These are phyloP conservation scores for Phyllosticta ampelicida DNA, from an alignment of 2,329 filamentous ascomycete genomes.

Conservation along the genomic window DNA sequence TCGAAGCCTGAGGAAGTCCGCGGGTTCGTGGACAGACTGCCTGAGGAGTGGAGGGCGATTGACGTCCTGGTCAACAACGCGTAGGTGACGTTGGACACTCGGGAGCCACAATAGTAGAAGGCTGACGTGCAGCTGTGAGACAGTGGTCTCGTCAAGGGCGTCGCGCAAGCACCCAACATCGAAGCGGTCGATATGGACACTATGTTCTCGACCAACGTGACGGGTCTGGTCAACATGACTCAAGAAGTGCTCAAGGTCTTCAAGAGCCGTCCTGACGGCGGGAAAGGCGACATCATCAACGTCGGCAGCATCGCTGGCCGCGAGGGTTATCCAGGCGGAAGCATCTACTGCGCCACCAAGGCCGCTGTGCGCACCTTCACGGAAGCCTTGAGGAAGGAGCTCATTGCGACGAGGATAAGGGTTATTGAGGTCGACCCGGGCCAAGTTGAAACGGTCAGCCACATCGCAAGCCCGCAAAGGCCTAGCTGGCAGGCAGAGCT, in stretches of 20 bases:
- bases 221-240: constrained; percentile 91
- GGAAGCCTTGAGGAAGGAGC: constrained; percentile 69
- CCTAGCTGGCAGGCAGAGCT: neutral
- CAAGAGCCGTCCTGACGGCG: constrained; percentile 57
- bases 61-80: constrained; percentile 94
- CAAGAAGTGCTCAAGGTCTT: constrained; percentile 80
- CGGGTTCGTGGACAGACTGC: constrained; percentile 60
- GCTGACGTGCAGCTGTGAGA: neutral
- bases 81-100: constrained; percentile 35
- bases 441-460: constrained; percentile 64
- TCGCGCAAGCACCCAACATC: constrained; percentile 78
- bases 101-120: neutral
- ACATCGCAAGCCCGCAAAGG: neutral
- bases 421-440: constrained; percentile 86
- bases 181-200: constrained; percentile 66
- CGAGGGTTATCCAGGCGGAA: constrained; percentile 73
- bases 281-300: constrained; percentile 88
- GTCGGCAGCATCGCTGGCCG: constrained; percentile 86
- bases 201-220: constrained; percentile 93
- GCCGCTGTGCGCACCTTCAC: constrained; percentile 79
- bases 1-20: constrained; percentile 66
- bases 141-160: constrained; percentile 79
- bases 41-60: constrained; percentile 72
- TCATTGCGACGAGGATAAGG: constrained; percentile 68
- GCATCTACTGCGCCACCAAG: constrained; percentile 90